Conservation (phyloP, 257 asterid species). For the Fraxinus quadrangulata region DNA sequence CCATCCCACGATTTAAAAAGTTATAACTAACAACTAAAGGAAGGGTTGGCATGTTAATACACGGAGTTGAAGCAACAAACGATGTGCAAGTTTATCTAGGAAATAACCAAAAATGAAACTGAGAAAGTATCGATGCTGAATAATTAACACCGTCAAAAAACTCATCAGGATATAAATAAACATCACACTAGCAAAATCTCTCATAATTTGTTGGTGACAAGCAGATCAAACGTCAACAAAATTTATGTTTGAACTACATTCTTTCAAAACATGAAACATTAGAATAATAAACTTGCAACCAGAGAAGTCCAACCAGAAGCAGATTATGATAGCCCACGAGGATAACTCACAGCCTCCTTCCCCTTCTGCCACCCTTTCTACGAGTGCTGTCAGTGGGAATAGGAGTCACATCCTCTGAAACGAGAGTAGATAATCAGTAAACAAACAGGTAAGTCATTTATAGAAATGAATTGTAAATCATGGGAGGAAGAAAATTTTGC, state of each 20-base stretch:
- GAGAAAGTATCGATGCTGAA: background rate
- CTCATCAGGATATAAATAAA: background rate
- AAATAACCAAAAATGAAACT: background rate
- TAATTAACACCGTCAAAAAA: background rate
- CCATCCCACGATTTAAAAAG: too few relatives aligned
- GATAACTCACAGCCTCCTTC: slow-evolving; percentile 60
- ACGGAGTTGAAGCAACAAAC: background rate
- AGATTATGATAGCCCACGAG: background rate
- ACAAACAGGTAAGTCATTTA: background rate
- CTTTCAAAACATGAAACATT: background rate
- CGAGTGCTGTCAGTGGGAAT: slow-evolving; percentile 76
- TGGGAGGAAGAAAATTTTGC: too few relatives aligned
- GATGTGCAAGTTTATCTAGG: background rate
- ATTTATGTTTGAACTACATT: background rate
- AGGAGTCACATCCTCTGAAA: slow-evolving; percentile 73
- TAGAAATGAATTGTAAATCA: too few relatives aligned
- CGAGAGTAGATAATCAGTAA: background rate
- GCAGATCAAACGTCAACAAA: slow-evolving; percentile 16
- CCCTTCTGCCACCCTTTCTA: slow-evolving; percentile 74
- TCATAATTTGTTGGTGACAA: slow-evolving; percentile 17
- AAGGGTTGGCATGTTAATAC: background rate
- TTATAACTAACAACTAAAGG: too few relatives aligned
- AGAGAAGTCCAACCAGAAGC: slow-evolving; percentile 18
- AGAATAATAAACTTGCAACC: slow-evolving; percentile 22
- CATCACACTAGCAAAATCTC: slow-evolving; percentile 14